A percentile compares a stretch with the other conserved stretches of the same genome.
These are phyloP conservation scores for Pelargonium cotyledonis DNA, from an alignment of 441 rosid species.

Conservation along the genomic window DNA sequence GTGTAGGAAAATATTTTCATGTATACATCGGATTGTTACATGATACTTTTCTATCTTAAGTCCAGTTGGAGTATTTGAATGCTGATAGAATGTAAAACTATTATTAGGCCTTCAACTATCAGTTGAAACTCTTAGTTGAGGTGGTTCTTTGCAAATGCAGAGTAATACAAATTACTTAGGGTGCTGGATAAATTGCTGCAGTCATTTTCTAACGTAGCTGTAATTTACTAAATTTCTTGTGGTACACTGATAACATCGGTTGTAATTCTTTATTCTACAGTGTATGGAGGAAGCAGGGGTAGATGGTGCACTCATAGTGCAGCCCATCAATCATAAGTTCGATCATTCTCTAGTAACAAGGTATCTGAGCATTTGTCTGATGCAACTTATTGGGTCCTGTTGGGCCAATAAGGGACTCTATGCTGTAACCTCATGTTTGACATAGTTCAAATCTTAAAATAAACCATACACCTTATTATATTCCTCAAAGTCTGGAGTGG, in stretches of 20 bases:
- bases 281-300: constrained; percentile 85
- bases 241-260: background rate
- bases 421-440: background rate
- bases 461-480: background rate
- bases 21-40: no score
- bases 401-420: no score
- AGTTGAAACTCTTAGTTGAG: no score
- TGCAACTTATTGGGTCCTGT: no score
- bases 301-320: constrained; percentile 91
- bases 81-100: no score
- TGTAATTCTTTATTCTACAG: constrained; percentile 27
- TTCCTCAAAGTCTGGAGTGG: background rate
- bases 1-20: no score
- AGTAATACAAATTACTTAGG: no score
- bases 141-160: no score
- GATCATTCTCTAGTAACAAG: constrained; percentile 87
- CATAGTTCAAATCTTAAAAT: background rate
- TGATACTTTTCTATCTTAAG: no score
- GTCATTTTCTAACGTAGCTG: background rate
- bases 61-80: no score
- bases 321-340: constrained; percentile 88
- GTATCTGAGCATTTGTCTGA: constrained; percentile 24
- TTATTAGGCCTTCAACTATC: no score
- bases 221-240: background rate
- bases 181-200: background rate